These are phyloP conservation scores for Aristolochia contorta DNA, from an alignment of 164 flowering plant genomes.

Conservation along the genomic window DNA sequence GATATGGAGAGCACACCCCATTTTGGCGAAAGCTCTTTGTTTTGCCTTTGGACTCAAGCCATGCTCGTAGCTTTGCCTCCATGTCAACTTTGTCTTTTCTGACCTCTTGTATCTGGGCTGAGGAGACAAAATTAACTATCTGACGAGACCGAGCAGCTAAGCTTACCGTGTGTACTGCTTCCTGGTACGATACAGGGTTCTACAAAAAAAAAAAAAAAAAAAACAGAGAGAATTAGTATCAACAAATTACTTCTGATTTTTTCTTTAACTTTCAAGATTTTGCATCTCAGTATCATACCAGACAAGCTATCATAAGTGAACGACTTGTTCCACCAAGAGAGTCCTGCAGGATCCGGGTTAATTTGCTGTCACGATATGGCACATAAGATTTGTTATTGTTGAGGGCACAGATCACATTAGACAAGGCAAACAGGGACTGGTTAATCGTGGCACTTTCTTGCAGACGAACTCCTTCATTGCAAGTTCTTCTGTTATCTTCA, in stretches of 20 bases:
- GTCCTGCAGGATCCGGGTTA: slow-evolving; percentile 92
- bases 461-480: slow-evolving; percentile 79
- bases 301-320: slow-evolving; percentile 83
- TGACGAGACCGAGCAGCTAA: slow-evolving; percentile 79
- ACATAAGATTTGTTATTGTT: slow-evolving; percentile 64
- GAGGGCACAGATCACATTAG: slow-evolving; percentile 87
- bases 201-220: slow-evolving; percentile 5
- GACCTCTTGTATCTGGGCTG: slow-evolving; percentile 44
- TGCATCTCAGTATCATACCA: slow-evolving; percentile 34
- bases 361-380: slow-evolving; percentile 88
- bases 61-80: slow-evolving; percentile 74
- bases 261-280: too few species aligned
- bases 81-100: slow-evolving; percentile 63
- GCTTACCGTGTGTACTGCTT: slow-evolving; percentile 81
- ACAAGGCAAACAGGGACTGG: slow-evolving; percentile 84
- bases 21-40: slow-evolving; percentile 45
- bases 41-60: slow-evolving; percentile 97
- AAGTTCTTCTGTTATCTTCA: slow-evolving; percentile 81
- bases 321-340: slow-evolving; percentile 86
- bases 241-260: not conserved
- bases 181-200: slow-evolving; percentile 92
- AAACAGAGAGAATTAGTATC: not conserved
- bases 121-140: slow-evolving; percentile 45
- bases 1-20: slow-evolving; percentile 36
- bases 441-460: slow-evolving; percentile 93